These are phyloP conservation scores for Taphrina flavorubra DNA, from an alignment of 1,139 yeast species.

Conservation along the genomic window DNA sequence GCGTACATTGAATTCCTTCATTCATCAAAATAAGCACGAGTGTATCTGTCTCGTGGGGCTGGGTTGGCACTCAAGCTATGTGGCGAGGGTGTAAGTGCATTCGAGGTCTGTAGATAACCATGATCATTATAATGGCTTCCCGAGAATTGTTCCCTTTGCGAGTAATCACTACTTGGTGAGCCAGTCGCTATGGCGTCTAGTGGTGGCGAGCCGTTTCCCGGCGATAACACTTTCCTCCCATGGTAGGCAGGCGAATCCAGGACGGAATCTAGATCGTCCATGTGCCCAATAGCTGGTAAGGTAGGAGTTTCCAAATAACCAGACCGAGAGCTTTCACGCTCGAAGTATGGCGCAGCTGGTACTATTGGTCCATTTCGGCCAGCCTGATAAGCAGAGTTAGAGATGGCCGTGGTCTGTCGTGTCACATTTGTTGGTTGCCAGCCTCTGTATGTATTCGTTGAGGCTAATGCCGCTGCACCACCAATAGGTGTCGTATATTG, in stretches of 20 bases:
- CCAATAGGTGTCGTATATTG: background rate
- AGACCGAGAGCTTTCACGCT: background rate
- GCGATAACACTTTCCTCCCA: background rate
- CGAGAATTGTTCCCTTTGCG: background rate
- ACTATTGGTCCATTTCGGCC: conserved; percentile 13
- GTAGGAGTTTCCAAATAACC: conserved; percentile 14
- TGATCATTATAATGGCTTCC: background rate
- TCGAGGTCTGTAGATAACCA: background rate
- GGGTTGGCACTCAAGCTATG: background rate
- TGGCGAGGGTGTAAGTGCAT: background rate
- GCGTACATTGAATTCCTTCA: background rate
- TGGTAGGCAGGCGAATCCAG: background rate
- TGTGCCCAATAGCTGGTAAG: conserved; percentile 10
- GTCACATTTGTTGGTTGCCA: conserved; percentile 34
- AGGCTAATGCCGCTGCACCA: background rate
- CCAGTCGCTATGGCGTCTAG: conserved; percentile 14
- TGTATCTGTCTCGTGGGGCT: background rate
- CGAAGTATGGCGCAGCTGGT: conserved; percentile 8
- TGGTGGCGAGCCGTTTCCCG: conserved; percentile 31
- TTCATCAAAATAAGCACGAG: background rate
- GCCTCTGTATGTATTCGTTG: conserved; percentile 26
- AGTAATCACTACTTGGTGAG: conserved; percentile 17
- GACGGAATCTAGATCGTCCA: conserved; percentile 19
- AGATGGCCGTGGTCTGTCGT: conserved; percentile 5
- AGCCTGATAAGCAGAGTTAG: background rate